These are phyloP conservation scores for Cyanidiococcus yangmingshanensis DNA, from an alignment of 23 red algal species.

Conservation along the genomic window DNA sequence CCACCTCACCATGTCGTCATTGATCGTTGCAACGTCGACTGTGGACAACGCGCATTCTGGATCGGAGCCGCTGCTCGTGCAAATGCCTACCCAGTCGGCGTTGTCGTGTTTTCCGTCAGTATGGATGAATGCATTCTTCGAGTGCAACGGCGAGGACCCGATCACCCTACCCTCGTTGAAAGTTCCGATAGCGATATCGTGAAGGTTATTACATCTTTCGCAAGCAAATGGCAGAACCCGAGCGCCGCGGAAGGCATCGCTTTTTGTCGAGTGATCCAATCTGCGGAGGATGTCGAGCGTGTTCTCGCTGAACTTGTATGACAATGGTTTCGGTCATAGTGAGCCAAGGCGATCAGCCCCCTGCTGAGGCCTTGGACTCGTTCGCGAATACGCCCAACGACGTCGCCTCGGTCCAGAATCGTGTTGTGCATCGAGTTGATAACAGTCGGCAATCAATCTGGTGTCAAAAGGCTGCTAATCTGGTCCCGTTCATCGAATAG, in stretches of 20 bases:
- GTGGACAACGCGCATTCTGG: not conserved
- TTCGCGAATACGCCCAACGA: too few species aligned
- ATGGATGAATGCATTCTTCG: slow-evolving; percentile 1
- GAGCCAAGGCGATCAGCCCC: not conserved
- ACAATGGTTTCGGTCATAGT: not conserved
- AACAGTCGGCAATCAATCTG: too few species aligned
- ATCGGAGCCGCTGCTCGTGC: not conserved
- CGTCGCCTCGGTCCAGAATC: too few species aligned
- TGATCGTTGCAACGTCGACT: slow-evolving; percentile 8
- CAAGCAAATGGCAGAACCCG: not conserved
- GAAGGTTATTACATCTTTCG: not conserved
- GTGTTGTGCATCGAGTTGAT: too few species aligned
- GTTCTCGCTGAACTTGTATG: not conserved
- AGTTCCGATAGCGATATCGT: not conserved
- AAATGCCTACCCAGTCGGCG: slow-evolving; percentile 12
- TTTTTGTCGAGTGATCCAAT: not conserved
- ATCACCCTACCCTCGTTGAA: slow-evolving; percentile 3
- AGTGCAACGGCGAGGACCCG: not conserved
- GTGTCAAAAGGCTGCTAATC: too few species aligned
- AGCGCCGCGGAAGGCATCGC: not conserved
- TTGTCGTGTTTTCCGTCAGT: not conserved
- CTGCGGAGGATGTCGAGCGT: not conserved
- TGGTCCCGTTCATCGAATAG: too few species aligned
- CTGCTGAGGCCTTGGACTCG: too few species aligned
- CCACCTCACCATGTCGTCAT: not conserved